Conservation (phyloP, 352 stramenopile genomes). For the Globisporangium nunn region DNA sequence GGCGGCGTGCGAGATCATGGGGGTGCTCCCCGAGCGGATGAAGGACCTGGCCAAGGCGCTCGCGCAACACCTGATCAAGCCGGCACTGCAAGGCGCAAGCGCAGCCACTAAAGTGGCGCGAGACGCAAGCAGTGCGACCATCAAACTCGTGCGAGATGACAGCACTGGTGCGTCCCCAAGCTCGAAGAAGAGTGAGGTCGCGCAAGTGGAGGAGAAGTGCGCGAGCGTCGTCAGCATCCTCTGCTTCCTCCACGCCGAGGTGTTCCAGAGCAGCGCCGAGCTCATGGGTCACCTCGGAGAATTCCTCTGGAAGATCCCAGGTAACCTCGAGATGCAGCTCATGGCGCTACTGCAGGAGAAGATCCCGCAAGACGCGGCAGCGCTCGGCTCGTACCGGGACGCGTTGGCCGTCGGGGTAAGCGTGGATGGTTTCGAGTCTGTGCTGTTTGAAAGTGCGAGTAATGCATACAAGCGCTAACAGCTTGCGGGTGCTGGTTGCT, state of each 20-base stretch:
- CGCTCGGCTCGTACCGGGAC: constrained; percentile 44
- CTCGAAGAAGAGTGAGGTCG: constrained; percentile 15
- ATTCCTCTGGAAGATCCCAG: constrained; percentile 65
- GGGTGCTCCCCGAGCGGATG: constrained; percentile 30
- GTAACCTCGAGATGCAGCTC: constrained; percentile 61
- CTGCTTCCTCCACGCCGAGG: constrained; percentile 44
- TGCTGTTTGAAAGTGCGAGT: background rate
- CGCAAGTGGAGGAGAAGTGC: constrained; percentile 27
- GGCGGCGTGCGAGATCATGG: constrained; percentile 44
- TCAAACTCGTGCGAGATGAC: constrained; percentile 16
- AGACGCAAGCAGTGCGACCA: constrained; percentile 13
- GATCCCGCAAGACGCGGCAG: constrained; percentile 52
- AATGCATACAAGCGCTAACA: background rate
- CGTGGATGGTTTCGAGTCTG: background rate
- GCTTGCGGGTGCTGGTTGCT: background rate
- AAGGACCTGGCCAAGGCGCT: constrained; percentile 51
- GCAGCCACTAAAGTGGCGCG: constrained; percentile 19
- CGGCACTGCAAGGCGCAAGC: constrained; percentile 24
- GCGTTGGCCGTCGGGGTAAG: constrained; percentile 30
- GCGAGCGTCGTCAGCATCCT: constrained; percentile 39
- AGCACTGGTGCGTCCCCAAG: constrained; percentile 3
- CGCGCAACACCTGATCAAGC: constrained; percentile 41
- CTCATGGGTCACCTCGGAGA: constrained; percentile 48
- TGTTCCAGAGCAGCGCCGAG: constrained; percentile 32
- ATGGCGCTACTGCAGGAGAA: constrained; percentile 56